Evolutionary conservation across 2,329 filamentous ascomycete species (phyloP).

Genomic region (Apiospora sp.): DNA sequence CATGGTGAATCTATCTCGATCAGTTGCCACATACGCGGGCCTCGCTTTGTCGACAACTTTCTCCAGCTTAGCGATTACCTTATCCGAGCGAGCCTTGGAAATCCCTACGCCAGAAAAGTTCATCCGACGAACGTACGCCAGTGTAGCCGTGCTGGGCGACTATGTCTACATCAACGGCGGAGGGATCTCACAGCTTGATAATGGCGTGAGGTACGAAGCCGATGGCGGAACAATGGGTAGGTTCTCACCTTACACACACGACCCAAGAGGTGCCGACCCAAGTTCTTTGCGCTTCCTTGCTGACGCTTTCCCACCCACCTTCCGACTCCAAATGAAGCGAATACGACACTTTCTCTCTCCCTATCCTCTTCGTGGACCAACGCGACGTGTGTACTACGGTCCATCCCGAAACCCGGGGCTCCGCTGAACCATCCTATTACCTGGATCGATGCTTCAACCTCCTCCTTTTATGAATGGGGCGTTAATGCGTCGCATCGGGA

Average conservation of each 20-base stretch:
- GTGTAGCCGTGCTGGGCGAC: conserved; percentile 21
- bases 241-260: no score
- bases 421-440: conserved; percentile 1
- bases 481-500: not conserved
- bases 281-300: no score
- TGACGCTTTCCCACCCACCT: not conserved
- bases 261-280: not conserved
- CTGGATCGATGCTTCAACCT: conserved; percentile 10
- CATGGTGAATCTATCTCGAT: not conserved
- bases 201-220: not conserved
- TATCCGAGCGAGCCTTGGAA: not conserved
- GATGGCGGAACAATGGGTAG: no score
- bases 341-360: conserved; percentile 24
- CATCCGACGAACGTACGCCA: not conserved
- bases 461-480: conserved; percentile 25
- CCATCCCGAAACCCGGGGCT: conserved; percentile 22
- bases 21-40: not conserved
- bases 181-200: conserved; percentile 14
- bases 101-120: not conserved
- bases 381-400: not conserved
- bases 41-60: not conserved
- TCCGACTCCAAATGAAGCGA: not conserved
- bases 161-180: conserved; percentile 26
- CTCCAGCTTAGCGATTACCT: not conserved
- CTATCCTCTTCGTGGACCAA: conserved; percentile 27